Evolutionary conservation across 2,329 filamentous ascomycete species (phyloP).

Genomic region (Paecilomyces sp.): DNA sequence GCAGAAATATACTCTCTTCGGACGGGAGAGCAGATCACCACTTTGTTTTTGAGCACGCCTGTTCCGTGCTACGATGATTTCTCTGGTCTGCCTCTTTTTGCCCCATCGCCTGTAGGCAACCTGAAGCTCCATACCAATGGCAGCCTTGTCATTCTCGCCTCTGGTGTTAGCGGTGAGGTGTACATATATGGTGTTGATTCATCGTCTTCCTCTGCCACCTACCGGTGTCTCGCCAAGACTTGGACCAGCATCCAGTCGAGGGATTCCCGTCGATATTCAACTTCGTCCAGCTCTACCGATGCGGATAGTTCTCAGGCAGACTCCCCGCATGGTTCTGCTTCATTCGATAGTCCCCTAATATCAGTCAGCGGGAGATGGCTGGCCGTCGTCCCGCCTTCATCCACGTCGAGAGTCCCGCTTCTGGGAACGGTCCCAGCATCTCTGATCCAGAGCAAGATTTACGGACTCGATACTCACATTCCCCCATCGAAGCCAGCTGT

Average conservation of each 20-base stretch:
- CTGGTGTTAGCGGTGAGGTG: constrained; percentile 77
- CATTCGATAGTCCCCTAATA: constrained; percentile 32
- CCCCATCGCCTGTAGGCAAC: constrained; percentile 64
- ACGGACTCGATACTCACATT: constrained; percentile 35
- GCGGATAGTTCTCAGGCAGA: constrained; percentile 36
- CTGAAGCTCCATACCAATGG: constrained; percentile 67
- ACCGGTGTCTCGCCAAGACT: constrained; percentile 73
- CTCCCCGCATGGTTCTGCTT: constrained; percentile 19
- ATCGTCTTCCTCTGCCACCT: constrained; percentile 23
- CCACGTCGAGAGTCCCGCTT: constrained; percentile 31
- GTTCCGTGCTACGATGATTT: constrained; percentile 50
- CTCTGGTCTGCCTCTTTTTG: constrained; percentile 57
- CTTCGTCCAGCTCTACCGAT: constrained; percentile 39
- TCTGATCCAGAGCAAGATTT: constrained; percentile 26
- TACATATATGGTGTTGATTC: constrained; percentile 59
- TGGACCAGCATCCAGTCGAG: constrained; percentile 75
- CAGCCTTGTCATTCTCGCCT: constrained; percentile 66
- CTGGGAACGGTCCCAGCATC: constrained; percentile 32
- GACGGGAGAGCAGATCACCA: constrained; percentile 63
- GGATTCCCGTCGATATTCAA: constrained; percentile 37
- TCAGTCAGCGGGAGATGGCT: constrained; percentile 41
- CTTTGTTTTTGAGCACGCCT: constrained; percentile 65
- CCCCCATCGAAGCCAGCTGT: constrained; percentile 35
- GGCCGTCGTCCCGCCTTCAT: constrained; percentile 36
- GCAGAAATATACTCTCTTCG: constrained; percentile 83